A percentile compares a stretch with the other conserved stretches of the same genome.
These are phyloP conservation scores for Aegilops bicornis DNA, from an alignment of 176 grass and related monocot genomes.

Conservation along the genomic window DNA sequence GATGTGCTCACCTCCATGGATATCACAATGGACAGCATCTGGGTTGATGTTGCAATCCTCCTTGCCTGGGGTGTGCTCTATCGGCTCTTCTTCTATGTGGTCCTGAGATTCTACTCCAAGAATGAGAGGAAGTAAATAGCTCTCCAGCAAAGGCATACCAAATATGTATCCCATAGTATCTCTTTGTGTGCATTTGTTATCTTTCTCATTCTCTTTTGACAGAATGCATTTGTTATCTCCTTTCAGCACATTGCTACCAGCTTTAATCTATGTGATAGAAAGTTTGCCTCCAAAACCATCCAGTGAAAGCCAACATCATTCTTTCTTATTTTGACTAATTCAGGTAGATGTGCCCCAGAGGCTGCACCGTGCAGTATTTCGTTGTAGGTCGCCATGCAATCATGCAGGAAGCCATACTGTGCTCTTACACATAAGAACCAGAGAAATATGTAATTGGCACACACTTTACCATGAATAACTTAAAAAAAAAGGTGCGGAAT, in stretches of 20 bases:
- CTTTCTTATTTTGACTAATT: background rate
- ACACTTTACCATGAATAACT: background rate
- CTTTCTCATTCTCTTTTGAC: background rate
- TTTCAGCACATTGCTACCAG: background rate
- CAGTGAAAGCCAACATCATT: background rate
- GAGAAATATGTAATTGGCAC: background rate
- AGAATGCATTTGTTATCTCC: constrained; percentile 9
- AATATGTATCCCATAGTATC: constrained; percentile 6
- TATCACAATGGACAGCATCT: constrained; percentile 52
- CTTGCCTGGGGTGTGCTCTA: constrained; percentile 92
- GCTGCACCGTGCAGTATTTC: background rate
- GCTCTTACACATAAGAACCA: background rate
- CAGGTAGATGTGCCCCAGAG: background rate
- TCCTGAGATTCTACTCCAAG: constrained; percentile 74
- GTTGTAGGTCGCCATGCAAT: no score
- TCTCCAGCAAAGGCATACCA: background rate
- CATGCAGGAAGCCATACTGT: background rate
- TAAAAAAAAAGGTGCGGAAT: constrained; percentile 1
- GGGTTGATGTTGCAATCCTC: constrained; percentile 63
- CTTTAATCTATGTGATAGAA: constrained; percentile 7
- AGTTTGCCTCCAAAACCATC: constrained; percentile 22
- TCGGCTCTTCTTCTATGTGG: constrained; percentile 72
- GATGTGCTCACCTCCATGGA: constrained; percentile 65
- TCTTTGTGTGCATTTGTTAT: constrained; percentile 13
- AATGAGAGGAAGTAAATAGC: constrained; percentile 65